Percentiles rank a stretch among this genome's conserved stretches.
These are phyloP conservation scores for Pythium diclinum DNA, from an alignment of 352 stramenopile genomes.

Conservation along the genomic window DNA sequence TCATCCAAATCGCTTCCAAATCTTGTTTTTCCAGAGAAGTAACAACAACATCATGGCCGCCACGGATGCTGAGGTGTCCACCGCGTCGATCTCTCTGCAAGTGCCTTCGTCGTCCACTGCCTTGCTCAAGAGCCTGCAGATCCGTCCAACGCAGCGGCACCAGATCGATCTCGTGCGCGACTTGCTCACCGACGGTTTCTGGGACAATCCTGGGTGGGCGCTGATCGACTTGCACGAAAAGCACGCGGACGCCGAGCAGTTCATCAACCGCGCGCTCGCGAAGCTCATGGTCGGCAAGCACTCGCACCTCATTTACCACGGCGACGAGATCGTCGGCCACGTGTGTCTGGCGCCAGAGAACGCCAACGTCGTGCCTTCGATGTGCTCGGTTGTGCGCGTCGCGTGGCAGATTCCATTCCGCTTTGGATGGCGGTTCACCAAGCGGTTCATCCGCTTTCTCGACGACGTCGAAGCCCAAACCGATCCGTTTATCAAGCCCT, in stretches of 20 bases:
- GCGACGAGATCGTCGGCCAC: not conserved
- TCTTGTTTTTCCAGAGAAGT: too few species aligned
- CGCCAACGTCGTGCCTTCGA: not conserved
- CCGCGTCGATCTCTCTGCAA: too few species aligned
- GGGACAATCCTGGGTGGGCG: not conserved
- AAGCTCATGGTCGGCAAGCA: not conserved
- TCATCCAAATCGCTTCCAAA: too few species aligned
- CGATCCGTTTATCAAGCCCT: not conserved
- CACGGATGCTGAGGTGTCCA: too few species aligned
- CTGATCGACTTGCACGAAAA: not conserved
- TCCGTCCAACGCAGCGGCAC: not conserved
- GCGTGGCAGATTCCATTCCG: not conserved
- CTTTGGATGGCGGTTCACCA: not conserved
- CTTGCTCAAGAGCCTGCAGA: not conserved
- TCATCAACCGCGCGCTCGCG: not conserved
- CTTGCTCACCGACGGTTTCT: not conserved
- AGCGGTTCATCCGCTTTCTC: not conserved
- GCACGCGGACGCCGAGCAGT: not conserved
- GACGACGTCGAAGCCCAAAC: not conserved
- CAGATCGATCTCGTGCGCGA: not conserved
- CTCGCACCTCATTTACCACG: not conserved
- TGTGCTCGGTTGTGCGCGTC: not conserved
- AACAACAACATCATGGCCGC: too few species aligned
- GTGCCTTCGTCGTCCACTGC: not conserved
- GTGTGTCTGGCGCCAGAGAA: not conserved